Base-by-base conservation (phyloP, 345 rosid species). In the Eucalyptus virginea region DNA sequence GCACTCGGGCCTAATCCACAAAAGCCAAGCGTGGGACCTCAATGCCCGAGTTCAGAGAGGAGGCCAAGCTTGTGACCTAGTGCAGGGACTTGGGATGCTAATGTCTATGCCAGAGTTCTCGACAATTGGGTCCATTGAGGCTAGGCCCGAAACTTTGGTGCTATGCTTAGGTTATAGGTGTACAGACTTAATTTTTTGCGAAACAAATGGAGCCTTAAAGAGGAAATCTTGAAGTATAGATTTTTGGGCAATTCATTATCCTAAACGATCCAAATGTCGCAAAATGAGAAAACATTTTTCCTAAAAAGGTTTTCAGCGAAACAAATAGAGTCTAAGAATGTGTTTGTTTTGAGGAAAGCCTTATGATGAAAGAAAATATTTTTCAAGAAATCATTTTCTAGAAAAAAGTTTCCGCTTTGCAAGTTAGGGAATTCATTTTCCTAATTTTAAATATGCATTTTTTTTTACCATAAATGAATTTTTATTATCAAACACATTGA, bases 31-130 rank as follows among this genome's bases (percentile, higher is more conserved):
- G 3, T 56, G 28, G 2, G 62, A 23, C 62, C 62, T 23, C 1
- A 18, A 56, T 56, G 14, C 62, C 0, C 0, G 6, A 0, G 30
- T 24, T 24, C 13, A 56, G 0, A 9, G 62, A 56, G 30, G 62
- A 56, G 62, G 62, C 62, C 62, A 56, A 24, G 62, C 62, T 4
- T 0, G 0, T 6, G 30, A 56, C 62, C 30, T 56, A 24, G 30
- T 24, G 62, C 1, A 9, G 1, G 62, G 62, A 0, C 62, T 56
- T 1, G 0, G 1, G 30, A 56, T 23, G 30, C 3, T 56, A 56
- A 24, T 24, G 62, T 30, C 28, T 23, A 24, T 56, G 28, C 30
- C 13, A 0, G 0, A 9, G 30, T 23, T 24, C 28, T 56, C 0
- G 13, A 56, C 1, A 3, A 56, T 56, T 1, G 30, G 30, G 62